phyloP scores from a whole-genome alignment of 768 basidiomycete genomes.

The Coprinellus micaceus region DNA sequence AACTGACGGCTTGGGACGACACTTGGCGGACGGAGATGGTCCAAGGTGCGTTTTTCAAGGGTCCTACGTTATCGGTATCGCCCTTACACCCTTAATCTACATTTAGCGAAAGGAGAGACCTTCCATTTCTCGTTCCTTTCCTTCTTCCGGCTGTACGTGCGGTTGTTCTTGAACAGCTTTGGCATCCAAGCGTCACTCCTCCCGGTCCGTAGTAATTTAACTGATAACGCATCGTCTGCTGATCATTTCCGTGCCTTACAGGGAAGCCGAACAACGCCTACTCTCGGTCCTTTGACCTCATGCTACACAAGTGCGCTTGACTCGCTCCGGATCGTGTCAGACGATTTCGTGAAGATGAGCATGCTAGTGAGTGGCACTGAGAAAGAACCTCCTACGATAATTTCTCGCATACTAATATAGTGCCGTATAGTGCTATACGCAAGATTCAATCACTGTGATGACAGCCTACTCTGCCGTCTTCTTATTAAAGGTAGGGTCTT shows the following conservation, averaged over 20 bases:
- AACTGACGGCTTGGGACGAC: constrained; percentile 69
- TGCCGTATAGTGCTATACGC: constrained; percentile 76
- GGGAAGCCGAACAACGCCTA: constrained; percentile 57
- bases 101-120: constrained; percentile 61
- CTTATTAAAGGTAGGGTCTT: constrained; percentile 57
- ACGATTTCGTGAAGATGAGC: constrained; percentile 69
- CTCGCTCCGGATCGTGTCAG: constrained; percentile 64
- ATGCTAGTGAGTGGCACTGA: constrained; percentile 54
- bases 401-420: too few species aligned
- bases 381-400: constrained; percentile 6
- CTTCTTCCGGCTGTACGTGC: constrained; percentile 74
- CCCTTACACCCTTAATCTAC: constrained; percentile 8
- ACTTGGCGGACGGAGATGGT: constrained; percentile 73
- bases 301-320: constrained; percentile 76
- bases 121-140: constrained; percentile 76
- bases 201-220: constrained; percentile 38
- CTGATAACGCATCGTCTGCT: constrained; percentile 2
- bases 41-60: constrained; percentile 51
- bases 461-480: constrained; percentile 83
- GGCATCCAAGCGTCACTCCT: constrained; percentile 65
- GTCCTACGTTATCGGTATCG: constrained; percentile 5
- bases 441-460: constrained; percentile 84
- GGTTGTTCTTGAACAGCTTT: constrained; percentile 82
- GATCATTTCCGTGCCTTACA: constrained; percentile 22
- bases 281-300: constrained; percentile 61